phyloP scores from a whole-genome alignment of 1,284 basidiomycete genomes.

The Tylopilus sp. region DNA sequence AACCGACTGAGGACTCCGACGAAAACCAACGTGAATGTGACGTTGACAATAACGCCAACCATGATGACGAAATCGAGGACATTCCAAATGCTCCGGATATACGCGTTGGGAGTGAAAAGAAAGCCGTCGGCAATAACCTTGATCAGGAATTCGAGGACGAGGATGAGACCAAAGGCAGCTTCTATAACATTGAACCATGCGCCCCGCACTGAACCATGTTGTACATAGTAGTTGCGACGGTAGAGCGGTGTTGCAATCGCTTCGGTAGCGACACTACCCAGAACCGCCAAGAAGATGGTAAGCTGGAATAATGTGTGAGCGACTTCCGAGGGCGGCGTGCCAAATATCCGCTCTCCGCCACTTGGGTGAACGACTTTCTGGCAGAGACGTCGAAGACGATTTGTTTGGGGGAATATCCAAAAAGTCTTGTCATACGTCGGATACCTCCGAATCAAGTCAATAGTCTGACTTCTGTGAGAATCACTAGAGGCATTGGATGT shows the following conservation, averaged over 20 bases:
- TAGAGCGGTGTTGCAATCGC: conserved; percentile 85
- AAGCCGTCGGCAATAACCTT: conserved; percentile 94
- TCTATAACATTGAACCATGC: conserved; percentile 93
- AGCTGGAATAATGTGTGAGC: conserved; percentile 76
- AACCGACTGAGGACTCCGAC: conserved; percentile 79
- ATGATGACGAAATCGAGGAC: conserved; percentile 88
- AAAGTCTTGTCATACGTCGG: conserved; percentile 90
- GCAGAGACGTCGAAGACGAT: conserved; percentile 70
- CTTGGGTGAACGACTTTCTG: conserved; percentile 84
- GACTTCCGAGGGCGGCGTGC: conserved; percentile 59
- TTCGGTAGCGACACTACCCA: conserved; percentile 83
- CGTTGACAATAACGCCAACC: conserved; percentile 77
- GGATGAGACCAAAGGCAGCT: conserved; percentile 68
- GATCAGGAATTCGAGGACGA: conserved; percentile 85
- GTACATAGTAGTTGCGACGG: conserved; percentile 68
- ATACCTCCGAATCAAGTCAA: conserved; percentile 86
- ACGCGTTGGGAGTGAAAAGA: conserved; percentile 91
- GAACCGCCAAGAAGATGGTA: conserved; percentile 72
- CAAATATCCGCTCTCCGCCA: conserved; percentile 83
- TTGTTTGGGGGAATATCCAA: conserved; percentile 87
- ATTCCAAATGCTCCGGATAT: conserved; percentile 92
- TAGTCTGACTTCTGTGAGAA: conserved; percentile 43
- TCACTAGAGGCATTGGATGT: conserved; percentile 56
- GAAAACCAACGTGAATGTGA: conserved; percentile 74
- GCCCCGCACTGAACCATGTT: conserved; percentile 57